Evolutionary conservation across 2,329 filamentous ascomycete genomes (phyloP), one percentile per base, ranked within the genome.

Genomic region (Nigrospora sphaerica): DNA sequence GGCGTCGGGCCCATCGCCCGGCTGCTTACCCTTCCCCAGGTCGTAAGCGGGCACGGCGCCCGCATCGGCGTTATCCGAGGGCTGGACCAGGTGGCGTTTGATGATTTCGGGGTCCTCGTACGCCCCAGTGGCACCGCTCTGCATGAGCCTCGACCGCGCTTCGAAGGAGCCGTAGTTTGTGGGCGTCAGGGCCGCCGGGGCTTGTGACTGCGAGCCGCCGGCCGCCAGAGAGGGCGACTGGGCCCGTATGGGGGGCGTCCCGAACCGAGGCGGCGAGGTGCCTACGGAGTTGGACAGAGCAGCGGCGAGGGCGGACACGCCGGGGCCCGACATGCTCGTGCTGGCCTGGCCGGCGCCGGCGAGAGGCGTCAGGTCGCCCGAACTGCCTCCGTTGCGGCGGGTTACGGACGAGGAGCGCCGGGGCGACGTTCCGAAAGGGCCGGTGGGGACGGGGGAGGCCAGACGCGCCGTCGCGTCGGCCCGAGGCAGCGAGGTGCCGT

Each of bases 71-170:
- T 65, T 61, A 45, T 80, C 77, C 17, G 68, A 69, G 3, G 86
- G 83, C 59, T 85, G 81, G 17, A 96, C 88, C 57, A 95, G 69
- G 73, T 98, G 93, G 54, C 92, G 79, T 63, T 85, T 90, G 54
- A 98, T 80, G 45, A 97, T 88, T 62, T 96, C 91, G 14, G 90
- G 86, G 58, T 97, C 89, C 67, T 97, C 91, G 60, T 85, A 85
- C 5, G 85, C 82, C 18, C 74, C 81, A 36, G 73, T 68, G 41
- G 74, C 77, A 42, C 66, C 64, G 49, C 63, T 65, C 42, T 71
- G 60, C 51, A 65, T 49, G 12, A 62, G 63, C 42, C 76, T 78
- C 36, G 77, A 75, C 53, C 83, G 78, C 42, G 80, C 80, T 52
- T 93, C 88, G 57, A 95, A 90, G 11, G 90, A 95, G 45, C 90